These are phyloP conservation scores for Tylopilus sp. DNA, from an alignment of 1,284 basidiomycete genomes.

Conservation along the genomic window DNA sequence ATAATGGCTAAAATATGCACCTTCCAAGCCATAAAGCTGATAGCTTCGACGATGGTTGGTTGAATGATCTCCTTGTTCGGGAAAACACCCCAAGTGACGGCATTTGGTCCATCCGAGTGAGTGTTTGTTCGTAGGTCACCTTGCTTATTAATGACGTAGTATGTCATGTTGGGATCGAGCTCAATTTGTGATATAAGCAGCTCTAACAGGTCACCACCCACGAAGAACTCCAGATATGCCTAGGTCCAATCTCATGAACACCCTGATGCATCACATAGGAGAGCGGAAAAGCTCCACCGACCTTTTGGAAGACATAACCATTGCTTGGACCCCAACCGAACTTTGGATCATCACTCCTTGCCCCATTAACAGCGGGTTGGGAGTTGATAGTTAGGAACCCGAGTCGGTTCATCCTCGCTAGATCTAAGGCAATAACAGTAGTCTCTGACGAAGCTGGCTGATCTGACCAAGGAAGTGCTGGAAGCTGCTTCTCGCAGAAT, in stretches of 20 bases:
- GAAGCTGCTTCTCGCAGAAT: slow-evolving; percentile 72
- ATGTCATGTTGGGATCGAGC: slow-evolving; percentile 86
- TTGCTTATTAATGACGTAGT: slow-evolving; percentile 91
- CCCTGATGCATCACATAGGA: background rate
- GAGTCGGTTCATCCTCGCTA: slow-evolving; percentile 82
- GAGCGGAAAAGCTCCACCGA: slow-evolving; percentile 34
- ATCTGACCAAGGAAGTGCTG: slow-evolving; percentile 95
- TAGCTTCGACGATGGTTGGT: slow-evolving; percentile 96
- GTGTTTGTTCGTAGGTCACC: slow-evolving; percentile 95
- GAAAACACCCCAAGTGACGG: slow-evolving; percentile 99
- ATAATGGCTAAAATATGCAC: slow-evolving; percentile 35
- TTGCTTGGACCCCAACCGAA: slow-evolving; percentile 95
- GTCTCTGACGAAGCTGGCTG: slow-evolving; percentile 85
- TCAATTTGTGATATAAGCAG: slow-evolving; percentile 84
- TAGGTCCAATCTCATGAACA: slow-evolving; percentile 30
- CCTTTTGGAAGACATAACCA: slow-evolving; percentile 98
- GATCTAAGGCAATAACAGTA: slow-evolving; percentile 72
- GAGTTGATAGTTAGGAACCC: slow-evolving; percentile 98
- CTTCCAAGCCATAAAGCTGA: slow-evolving; percentile 98
- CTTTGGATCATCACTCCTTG: slow-evolving; percentile 76
- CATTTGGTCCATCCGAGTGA: slow-evolving; percentile 90
- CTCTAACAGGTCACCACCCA: slow-evolving; percentile 69
- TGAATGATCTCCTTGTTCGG: slow-evolving; percentile 98
- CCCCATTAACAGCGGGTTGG: slow-evolving; percentile 96
- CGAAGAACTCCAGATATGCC: slow-evolving; percentile 99